Conservation (phyloP, 140 eudicot species). For the Eryngium alpinum region DNA sequence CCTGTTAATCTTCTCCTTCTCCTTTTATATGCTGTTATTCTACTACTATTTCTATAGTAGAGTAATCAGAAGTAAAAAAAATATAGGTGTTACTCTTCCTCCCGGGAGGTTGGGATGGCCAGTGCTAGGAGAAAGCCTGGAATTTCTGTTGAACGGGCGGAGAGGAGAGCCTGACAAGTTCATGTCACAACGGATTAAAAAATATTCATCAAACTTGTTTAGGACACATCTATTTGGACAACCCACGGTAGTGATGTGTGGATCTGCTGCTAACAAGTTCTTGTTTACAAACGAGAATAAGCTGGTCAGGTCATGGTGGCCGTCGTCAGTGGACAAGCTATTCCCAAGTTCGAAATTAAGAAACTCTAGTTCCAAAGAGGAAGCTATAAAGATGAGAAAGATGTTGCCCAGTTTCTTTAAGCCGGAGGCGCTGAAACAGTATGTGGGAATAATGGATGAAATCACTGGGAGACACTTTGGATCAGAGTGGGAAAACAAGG, state of each 20-base stretch:
- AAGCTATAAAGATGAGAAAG: constrained; percentile 44
- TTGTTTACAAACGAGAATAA: constrained; percentile 59
- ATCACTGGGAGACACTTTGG: constrained; percentile 50
- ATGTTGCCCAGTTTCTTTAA: constrained; percentile 54
- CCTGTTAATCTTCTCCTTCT: constrained; percentile 29
- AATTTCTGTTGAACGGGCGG: constrained; percentile 46
- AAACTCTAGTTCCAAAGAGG: constrained; percentile 33
- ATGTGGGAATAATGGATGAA: constrained; percentile 56
- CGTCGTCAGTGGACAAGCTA: constrained; percentile 45
- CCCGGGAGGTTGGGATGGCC: constrained; percentile 63
- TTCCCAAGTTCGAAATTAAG: constrained; percentile 46
- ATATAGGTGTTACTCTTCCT: constrained; percentile 20
- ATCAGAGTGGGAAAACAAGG: constrained; percentile 46
- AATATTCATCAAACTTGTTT: constrained; percentile 36
- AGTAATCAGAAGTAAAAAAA: not conserved
- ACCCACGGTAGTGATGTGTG: constrained; percentile 42
- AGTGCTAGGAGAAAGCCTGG: constrained; percentile 47
- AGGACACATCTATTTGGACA: constrained; percentile 45
- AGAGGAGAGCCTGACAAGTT: constrained; percentile 56
- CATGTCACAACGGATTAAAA: constrained; percentile 47
- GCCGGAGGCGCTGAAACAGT: constrained; percentile 54
- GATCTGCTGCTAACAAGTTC: constrained; percentile 41
- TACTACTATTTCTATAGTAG: constrained; percentile 5
- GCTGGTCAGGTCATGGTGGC: constrained; percentile 67
- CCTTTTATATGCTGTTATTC: constrained; percentile 20